phyloP scores from a whole-genome alignment of 345 rosid genomes.

The Laguncularia racemosa region DNA sequence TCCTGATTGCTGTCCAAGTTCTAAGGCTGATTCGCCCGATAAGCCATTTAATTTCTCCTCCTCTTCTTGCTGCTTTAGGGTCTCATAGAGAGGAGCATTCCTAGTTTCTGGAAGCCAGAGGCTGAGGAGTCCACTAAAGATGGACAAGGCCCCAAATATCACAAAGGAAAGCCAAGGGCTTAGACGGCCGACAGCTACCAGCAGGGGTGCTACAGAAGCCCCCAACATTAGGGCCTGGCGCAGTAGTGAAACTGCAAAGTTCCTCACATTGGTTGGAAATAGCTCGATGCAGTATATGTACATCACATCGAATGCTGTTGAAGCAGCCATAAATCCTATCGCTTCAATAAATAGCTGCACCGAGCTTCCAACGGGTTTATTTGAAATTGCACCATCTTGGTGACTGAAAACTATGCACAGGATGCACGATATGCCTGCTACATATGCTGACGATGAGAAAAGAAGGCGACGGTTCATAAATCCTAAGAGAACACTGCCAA shows the following conservation, averaged over 20 bases:
- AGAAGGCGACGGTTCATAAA: constrained; percentile 46
- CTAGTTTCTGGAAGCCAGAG: constrained; percentile 57
- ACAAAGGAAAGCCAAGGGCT: constrained; percentile 49
- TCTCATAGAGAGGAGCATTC: constrained; percentile 58
- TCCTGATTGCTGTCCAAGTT: constrained; percentile 14
- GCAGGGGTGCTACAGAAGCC: constrained; percentile 57
- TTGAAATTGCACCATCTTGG: background rate
- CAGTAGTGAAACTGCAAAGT: constrained; percentile 47
- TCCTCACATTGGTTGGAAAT: constrained; percentile 69
- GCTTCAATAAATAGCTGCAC: constrained; percentile 41
- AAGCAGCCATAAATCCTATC: constrained; percentile 63
- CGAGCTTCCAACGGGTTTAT: constrained; percentile 32
- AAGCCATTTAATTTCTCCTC: constrained; percentile 20
- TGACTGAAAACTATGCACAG: constrained; percentile 49
- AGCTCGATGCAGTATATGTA: constrained; percentile 62
- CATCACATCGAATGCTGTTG: constrained; percentile 46
- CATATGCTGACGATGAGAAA: constrained; percentile 35
- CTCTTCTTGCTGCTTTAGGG: constrained; percentile 43
- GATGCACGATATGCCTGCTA: constrained; percentile 41
- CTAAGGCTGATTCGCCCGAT: constrained; percentile 8
- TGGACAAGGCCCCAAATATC: constrained; percentile 38
- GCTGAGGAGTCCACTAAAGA: constrained; percentile 47
- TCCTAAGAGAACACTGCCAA: constrained; percentile 39
- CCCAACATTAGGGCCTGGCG: constrained; percentile 67
- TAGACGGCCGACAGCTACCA: constrained; percentile 50